phyloP scores from a whole-genome alignment of 169 alveolate species.

The Cyclospora cayetanensis region DNA sequence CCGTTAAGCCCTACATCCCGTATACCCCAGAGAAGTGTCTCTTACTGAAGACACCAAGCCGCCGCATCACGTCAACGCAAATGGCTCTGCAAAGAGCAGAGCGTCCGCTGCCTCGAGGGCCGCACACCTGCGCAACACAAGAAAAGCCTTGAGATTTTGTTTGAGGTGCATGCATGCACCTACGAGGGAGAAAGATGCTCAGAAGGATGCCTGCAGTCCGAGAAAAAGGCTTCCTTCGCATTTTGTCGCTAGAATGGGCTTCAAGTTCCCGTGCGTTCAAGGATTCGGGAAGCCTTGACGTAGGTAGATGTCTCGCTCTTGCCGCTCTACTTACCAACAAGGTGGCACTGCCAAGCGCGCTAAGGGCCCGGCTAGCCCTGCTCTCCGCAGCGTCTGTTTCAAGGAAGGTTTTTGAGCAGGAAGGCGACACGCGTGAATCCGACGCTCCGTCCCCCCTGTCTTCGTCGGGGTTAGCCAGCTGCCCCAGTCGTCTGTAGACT shows the following conservation, averaged over 20 bases:
- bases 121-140: slow-evolving; percentile 37
- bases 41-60: slow-evolving; percentile 41
- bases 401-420: neutral
- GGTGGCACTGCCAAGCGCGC: neutral
- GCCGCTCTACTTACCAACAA: slow-evolving; percentile 26
- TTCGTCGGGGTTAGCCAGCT: neutral
- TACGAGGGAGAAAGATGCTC: too few species aligned
- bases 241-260: too few species aligned
- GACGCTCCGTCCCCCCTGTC: neutral
- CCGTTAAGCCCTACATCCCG: too few species aligned
- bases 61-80: slow-evolving; percentile 49
- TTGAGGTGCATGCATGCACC: too few species aligned
- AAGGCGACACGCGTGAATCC: neutral
- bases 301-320: neutral
- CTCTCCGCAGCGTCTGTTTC: neutral
- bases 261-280: too few species aligned
- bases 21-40: too few species aligned
- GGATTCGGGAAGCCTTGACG: too few species aligned
- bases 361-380: slow-evolving; percentile 2
- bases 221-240: too few species aligned
- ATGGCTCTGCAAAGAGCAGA: slow-evolving; percentile 46
- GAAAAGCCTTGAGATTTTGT: too few species aligned
- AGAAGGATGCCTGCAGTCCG: too few species aligned
- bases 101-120: slow-evolving; percentile 63
- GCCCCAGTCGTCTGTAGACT: slow-evolving; percentile 63